Evolutionary conservation across 495 filamentous ascomycete genomes (phyloP).

Genomic region (Acidiella bohemica): DNA sequence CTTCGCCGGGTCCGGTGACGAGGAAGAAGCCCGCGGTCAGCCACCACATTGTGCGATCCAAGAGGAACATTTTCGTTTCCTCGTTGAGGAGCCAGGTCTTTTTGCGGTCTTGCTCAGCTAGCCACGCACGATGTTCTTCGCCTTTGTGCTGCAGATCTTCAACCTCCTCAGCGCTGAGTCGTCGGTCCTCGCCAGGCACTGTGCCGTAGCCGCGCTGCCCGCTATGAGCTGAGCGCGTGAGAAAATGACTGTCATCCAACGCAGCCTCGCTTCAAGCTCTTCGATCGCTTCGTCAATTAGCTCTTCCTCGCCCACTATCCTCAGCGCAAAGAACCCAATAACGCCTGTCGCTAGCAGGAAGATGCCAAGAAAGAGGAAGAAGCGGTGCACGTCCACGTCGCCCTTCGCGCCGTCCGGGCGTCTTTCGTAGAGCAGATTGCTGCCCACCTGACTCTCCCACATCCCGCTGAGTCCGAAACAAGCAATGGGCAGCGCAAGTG

Average conservation of each 20-base stretch:
- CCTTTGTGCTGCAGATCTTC: conserved; percentile 36
- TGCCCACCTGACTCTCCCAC: conserved; percentile 86
- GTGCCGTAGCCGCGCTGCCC: conserved; percentile 40
- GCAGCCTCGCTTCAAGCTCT: conserved; percentile 73
- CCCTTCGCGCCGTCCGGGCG: conserved; percentile 48
- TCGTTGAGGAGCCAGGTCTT: conserved; percentile 79
- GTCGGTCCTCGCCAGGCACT: conserved; percentile 27
- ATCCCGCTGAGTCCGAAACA: conserved; percentile 85
- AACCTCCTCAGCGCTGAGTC: conserved; percentile 36
- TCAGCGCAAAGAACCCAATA: conserved; percentile 57
- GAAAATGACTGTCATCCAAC: conserved; percentile 61
- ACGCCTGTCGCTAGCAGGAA: conserved; percentile 55
- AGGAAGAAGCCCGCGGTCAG: conserved; percentile 85
- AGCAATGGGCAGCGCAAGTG: conserved; percentile 81
- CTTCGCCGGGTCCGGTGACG: conserved; percentile 84
- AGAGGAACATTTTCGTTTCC: conserved; percentile 69
- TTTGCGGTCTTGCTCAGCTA: conserved; percentile 55
- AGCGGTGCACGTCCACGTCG: conserved; percentile 74
- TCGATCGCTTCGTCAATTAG: conserved; percentile 75
- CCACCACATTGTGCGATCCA: conserved; percentile 89
- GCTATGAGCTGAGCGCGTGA: conserved; percentile 17
- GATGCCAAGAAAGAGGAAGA: conserved; percentile 67
- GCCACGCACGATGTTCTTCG: conserved; percentile 32
- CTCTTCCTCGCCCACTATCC: conserved; percentile 53
- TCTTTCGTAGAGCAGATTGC: conserved; percentile 56